These are phyloP conservation scores for Colletotrichum destructivum DNA, from an alignment of 2,329 filamentous ascomycete genomes.

Conservation along the genomic window DNA sequence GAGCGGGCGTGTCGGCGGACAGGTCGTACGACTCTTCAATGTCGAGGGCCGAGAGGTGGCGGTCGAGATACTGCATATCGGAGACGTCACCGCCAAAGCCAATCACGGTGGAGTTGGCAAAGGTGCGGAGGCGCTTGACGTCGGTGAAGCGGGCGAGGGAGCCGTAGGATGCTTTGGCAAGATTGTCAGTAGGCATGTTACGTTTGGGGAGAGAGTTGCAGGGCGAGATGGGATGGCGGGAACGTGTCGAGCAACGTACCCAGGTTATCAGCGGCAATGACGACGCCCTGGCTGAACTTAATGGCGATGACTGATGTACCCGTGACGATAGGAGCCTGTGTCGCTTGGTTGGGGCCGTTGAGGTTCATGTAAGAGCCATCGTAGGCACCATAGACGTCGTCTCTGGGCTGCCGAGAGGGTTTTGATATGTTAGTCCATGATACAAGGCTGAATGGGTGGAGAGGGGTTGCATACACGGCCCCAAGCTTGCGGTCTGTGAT, in stretches of 20 bases:
- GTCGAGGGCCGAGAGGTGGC: conserved; percentile 87
- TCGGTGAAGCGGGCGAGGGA: conserved; percentile 97
- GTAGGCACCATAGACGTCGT: conserved; percentile 97
- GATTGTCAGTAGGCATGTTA: conserved; percentile 32
- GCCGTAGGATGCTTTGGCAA: conserved; percentile 88
- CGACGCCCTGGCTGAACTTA: conserved; percentile 97
- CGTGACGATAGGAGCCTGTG: conserved; percentile 93
- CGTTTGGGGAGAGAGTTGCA: background rate
- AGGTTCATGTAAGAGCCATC: conserved; percentile 86
- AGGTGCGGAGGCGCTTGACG: conserved; percentile 93
- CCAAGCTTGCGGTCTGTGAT: conserved; percentile 82
- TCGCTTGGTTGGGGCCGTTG: conserved; percentile 83
- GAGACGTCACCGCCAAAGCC: conserved; percentile 98
- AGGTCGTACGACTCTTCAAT: conserved; percentile 88
- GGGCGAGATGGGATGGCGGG: background rate
- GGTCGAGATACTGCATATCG: conserved; percentile 99
- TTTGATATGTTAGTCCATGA: conserved; percentile 41
- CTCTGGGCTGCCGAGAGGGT: conserved; percentile 79
- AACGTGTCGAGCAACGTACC: conserved; percentile 67
- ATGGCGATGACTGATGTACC: conserved; percentile 95
- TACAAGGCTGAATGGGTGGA: conserved; percentile 42
- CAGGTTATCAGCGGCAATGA: conserved; percentile 96
- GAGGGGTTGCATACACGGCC: conserved; percentile 71
- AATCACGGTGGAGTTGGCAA: conserved; percentile 86
- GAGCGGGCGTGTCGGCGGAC: conserved; percentile 58